These are phyloP conservation scores for Pholiota adiposa DNA, from an alignment of 1,284 basidiomycete species.

Conservation along the genomic window DNA sequence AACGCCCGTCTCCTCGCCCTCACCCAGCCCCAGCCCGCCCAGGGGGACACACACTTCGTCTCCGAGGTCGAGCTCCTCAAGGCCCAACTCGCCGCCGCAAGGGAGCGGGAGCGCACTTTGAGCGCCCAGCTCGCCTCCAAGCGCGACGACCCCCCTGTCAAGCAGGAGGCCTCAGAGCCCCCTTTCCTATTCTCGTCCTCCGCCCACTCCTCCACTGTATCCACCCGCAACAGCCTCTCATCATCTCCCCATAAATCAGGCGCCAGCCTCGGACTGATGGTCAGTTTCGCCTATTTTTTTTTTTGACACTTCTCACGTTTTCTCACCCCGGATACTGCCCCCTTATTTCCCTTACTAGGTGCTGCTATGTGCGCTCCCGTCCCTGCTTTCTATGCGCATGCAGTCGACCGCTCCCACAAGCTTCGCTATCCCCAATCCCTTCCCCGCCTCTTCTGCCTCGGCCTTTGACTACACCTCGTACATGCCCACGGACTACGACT, in stretches of 20 bases:
- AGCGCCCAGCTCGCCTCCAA: conserved; percentile 56
- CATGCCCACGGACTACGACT: conserved; percentile 59
- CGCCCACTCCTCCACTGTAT: conserved; percentile 41
- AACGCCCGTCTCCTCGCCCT: conserved; percentile 69
- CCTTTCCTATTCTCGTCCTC: conserved; percentile 32
- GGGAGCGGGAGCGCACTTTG: conserved; percentile 69
- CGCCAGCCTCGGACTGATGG: conserved; percentile 73
- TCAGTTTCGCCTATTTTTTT: conserved; percentile 36
- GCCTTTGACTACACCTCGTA: conserved; percentile 48
- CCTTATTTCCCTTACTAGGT: conserved; percentile 46
- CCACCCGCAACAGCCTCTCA: conserved; percentile 5
- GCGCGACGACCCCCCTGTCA: conserved; percentile 44
- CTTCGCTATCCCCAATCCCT: conserved; percentile 56
- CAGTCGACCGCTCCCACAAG: conserved; percentile 55
- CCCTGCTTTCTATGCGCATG: conserved; percentile 68
- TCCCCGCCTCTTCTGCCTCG: conserved; percentile 44
- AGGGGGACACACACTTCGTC: not conserved
- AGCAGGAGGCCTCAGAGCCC: conserved; percentile 47
- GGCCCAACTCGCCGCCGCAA: conserved; percentile 62
- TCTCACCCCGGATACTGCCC: conserved; percentile 7
- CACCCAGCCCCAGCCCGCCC: conserved; percentile 33
- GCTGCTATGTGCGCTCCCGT: conserved; percentile 72
- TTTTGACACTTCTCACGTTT: conserved; percentile 12
- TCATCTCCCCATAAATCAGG: conserved; percentile 56
- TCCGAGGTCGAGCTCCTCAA: conserved; percentile 66